These are phyloP conservation scores for Macaranga tanarius DNA, from an alignment of 441 rosid genomes.

Conservation along the genomic window DNA sequence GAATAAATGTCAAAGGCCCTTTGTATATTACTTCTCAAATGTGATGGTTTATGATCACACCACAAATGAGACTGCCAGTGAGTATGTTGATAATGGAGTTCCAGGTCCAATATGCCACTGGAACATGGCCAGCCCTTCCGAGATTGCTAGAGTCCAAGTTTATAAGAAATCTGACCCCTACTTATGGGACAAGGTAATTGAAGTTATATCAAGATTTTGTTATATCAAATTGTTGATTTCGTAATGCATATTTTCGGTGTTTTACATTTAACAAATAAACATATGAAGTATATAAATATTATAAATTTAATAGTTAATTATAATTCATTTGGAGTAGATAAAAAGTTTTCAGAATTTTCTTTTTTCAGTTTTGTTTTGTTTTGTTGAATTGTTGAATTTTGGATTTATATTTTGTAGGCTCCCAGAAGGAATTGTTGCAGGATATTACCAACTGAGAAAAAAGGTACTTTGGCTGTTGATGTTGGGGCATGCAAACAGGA, in stretches of 20 bases:
- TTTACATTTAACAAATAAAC: no score
- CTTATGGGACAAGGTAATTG: slow-evolving; percentile 63
- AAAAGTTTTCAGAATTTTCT: no score
- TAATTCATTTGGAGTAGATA: no score
- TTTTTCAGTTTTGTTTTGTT: no score
- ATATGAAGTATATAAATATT: no score
- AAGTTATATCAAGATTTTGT: no score
- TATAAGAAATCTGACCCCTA: slow-evolving; percentile 52
- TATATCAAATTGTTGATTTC: no score
- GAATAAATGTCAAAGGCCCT: slow-evolving; percentile 58
- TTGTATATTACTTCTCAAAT: slow-evolving; percentile 43
- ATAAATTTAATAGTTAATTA: no score
- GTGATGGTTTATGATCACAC: slow-evolving; percentile 20
- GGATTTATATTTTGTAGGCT: background rate
- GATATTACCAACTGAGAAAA: background rate
- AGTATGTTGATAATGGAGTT: slow-evolving; percentile 34
- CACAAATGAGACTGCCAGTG: slow-evolving; percentile 33
- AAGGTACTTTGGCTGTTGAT: background rate
- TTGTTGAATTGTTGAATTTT: no score
- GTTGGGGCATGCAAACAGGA: slow-evolving; percentile 15
- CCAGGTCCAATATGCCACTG: slow-evolving; percentile 43
- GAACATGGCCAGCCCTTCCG: slow-evolving; percentile 52
- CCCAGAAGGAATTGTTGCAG: slow-evolving; percentile 26
- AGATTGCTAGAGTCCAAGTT: slow-evolving; percentile 40
- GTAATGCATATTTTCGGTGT: no score